phyloP scores from a whole-genome alignment of 208 protist genomes.

The Leishmania amazonensis region DNA sequence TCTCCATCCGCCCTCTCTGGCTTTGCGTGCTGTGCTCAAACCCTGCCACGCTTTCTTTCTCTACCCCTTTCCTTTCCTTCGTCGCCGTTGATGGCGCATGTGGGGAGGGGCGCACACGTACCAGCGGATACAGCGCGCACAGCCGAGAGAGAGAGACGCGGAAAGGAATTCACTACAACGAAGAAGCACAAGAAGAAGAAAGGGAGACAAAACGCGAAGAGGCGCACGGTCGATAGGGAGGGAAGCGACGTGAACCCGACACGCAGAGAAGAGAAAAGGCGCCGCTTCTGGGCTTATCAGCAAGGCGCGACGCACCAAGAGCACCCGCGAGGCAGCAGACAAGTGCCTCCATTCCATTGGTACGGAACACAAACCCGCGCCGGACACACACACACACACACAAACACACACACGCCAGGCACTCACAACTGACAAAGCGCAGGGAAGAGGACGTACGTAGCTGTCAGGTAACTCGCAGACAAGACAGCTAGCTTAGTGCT shows the following conservation, averaged over 20 bases:
- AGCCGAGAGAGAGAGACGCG: neutral
- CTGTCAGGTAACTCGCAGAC: neutral
- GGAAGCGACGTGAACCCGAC: too few relatives aligned
- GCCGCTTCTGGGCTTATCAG: neutral
- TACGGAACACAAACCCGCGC: neutral
- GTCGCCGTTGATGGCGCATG: neutral
- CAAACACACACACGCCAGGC: conserved; percentile 2
- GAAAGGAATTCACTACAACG: neutral
- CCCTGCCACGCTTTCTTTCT: too few relatives aligned
- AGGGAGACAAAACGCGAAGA: too few relatives aligned
- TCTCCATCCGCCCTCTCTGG: neutral
- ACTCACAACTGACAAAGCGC: neutral
- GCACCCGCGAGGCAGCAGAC: neutral
- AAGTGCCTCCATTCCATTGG: neutral
- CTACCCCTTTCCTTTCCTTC: neutral
- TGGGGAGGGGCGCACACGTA: neutral
- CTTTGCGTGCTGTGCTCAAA: neutral
- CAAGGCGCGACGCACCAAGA: neutral
- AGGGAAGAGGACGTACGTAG: neutral
- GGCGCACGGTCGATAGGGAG: too few relatives aligned
- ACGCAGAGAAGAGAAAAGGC: neutral
- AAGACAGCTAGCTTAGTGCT: neutral
- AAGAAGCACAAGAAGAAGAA: neutral
- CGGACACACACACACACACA: neutral
- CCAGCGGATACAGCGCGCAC: neutral